Conservation (phyloP, 2,329 filamentous ascomycete genomes). For the Apiospora pterosperma region DNA sequence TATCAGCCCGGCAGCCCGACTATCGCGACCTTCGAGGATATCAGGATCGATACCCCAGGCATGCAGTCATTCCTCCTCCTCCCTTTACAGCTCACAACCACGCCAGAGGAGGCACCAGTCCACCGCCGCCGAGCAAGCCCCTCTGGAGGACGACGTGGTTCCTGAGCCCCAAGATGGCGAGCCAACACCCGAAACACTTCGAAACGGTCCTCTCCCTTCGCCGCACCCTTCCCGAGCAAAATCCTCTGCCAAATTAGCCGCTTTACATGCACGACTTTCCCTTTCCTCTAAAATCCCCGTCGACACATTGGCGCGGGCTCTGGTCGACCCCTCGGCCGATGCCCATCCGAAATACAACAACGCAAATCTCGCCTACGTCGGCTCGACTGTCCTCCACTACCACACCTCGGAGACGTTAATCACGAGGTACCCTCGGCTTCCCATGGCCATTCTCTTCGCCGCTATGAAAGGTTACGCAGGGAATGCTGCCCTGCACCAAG, state of each 20-base stretch:
- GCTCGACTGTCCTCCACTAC: constrained; percentile 79
- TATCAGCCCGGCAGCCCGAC: constrained; percentile 37
- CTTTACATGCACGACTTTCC: constrained; percentile 83
- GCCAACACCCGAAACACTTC: not conserved
- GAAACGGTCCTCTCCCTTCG: constrained; percentile 55
- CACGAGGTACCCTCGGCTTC: constrained; percentile 85
- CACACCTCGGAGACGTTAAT: constrained; percentile 86
- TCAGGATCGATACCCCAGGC: constrained; percentile 5
- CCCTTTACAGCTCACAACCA: constrained; percentile 6
- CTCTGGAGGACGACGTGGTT: constrained; percentile 15
- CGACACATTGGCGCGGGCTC: constrained; percentile 78
- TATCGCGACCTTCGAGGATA: constrained; percentile 10
- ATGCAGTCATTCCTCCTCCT: constrained; percentile 11
- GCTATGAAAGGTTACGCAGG: constrained; percentile 84
- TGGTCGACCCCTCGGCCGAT: constrained; percentile 85
- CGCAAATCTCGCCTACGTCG: constrained; percentile 74
- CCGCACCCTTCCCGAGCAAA: constrained; percentile 65
- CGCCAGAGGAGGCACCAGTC: constrained; percentile 23
- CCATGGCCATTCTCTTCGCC: constrained; percentile 82
- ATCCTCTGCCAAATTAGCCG: constrained; percentile 82
- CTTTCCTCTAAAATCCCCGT: constrained; percentile 80
- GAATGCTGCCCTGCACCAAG: constrained; percentile 65
- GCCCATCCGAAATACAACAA: constrained; percentile 83
- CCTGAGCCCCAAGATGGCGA: constrained; percentile 8
- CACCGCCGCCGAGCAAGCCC: constrained; percentile 14